These are phyloP conservation scores for Salvia rosmarinus DNA, from an alignment of 257 asterid genomes.

Conservation along the genomic window DNA sequence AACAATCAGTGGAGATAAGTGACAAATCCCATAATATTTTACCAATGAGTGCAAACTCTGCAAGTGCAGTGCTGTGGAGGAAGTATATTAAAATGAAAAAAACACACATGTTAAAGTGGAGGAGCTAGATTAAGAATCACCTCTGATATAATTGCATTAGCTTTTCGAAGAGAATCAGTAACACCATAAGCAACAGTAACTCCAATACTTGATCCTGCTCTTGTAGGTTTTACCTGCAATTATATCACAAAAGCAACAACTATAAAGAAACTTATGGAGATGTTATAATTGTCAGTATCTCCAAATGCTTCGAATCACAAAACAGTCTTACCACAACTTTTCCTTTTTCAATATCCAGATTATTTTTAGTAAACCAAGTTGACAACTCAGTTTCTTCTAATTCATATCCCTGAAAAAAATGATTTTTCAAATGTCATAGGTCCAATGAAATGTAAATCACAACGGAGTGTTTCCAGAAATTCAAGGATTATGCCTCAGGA, in stretches of 20 bases:
- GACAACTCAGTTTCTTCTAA: slow-evolving; percentile 54
- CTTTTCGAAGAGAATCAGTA: slow-evolving; percentile 73
- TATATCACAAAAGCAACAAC: slow-evolving; percentile 34
- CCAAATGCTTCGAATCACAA: slow-evolving; percentile 27
- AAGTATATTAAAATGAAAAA: not conserved
- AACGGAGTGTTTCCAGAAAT: not conserved
- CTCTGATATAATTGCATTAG: slow-evolving; percentile 72
- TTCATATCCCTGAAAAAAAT: slow-evolving; percentile 58
- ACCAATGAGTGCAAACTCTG: not conserved
- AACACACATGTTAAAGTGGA: slow-evolving; percentile 22
- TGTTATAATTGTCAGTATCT: slow-evolving; percentile 15
- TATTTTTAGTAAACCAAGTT: slow-evolving; percentile 60
- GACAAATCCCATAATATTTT: not conserved
- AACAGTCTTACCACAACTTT: slow-evolving; percentile 82
- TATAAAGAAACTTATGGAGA: slow-evolving; percentile 22
- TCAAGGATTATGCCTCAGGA: not conserved
- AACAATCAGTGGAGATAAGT: not conserved
- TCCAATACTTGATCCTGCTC: slow-evolving; percentile 94
- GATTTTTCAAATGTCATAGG: slow-evolving; percentile 28
- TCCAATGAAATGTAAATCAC: slow-evolving; percentile 1
- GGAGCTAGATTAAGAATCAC: slow-evolving; percentile 41
- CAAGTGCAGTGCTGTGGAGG: slow-evolving; percentile 19
- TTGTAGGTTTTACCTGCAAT: slow-evolving; percentile 85
- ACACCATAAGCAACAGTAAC: slow-evolving; percentile 90
- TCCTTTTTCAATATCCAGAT: slow-evolving; percentile 59